Evolutionary conservation across 805 yeast genomes (phyloP).

Genomic region (Schwanniomyces sp.): DNA sequence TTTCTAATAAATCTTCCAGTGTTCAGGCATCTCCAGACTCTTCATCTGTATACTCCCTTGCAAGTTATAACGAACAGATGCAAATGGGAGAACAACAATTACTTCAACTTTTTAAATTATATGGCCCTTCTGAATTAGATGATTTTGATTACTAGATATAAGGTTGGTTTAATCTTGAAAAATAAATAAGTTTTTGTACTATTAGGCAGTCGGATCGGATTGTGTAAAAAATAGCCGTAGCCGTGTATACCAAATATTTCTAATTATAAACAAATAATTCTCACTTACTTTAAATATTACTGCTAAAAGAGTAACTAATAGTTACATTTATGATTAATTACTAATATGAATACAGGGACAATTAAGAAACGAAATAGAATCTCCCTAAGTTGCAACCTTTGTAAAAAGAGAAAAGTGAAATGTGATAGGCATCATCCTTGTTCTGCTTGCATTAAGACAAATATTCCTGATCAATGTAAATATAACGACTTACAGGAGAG

Average conservation of each 20-base stretch:
- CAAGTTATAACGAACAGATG: background rate
- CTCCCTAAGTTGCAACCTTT: slow-evolving; percentile 31
- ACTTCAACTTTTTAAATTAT: background rate
- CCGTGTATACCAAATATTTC: background rate
- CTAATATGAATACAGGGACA: background rate
- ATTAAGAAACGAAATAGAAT: slow-evolving; percentile 24
- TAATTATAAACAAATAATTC: background rate
- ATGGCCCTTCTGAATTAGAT: background rate
- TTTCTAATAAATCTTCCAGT: background rate
- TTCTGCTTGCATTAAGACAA: slow-evolving; percentile 27
- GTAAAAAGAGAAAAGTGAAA: slow-evolving; percentile 36
- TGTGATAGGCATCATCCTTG: slow-evolving; percentile 40
- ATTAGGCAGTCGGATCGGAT: background rate
- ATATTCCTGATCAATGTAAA: slow-evolving; percentile 20
- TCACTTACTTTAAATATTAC: background rate
- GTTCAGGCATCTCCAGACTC: background rate
- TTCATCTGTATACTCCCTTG: background rate
- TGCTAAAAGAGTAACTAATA: no score
- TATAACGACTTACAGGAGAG: slow-evolving; percentile 15
- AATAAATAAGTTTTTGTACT: background rate
- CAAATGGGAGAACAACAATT: background rate
- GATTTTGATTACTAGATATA: background rate
- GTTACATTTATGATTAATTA: background rate
- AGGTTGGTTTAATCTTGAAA: background rate
- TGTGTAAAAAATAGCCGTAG: background rate